Percentiles rank a stretch among this genome's conserved stretches.
Conservation (phyloP, 768 basidiomycete genomes). For the Psilocybe azurescens region DNA sequence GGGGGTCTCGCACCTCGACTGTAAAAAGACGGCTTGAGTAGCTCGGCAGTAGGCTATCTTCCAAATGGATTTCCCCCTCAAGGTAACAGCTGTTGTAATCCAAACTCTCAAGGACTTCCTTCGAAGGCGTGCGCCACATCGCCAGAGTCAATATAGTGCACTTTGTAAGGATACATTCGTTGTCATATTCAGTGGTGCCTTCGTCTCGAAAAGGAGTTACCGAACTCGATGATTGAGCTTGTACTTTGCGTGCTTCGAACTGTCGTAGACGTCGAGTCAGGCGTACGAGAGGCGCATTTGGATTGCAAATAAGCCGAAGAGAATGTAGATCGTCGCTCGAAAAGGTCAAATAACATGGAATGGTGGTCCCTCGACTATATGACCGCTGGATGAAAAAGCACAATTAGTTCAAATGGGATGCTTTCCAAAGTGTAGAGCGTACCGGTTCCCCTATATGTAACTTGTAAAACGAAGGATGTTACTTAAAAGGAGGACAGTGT, state of each 20-base stretch:
- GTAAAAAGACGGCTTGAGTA: slow-evolving; percentile 8
- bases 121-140: slow-evolving; percentile 11
- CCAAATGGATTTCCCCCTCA: slow-evolving; percentile 18
- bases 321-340: slow-evolving; percentile 1
- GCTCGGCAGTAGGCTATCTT: slow-evolving; percentile 8
- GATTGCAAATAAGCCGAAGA: background rate
- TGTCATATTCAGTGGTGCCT: background rate
- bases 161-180: background rate
- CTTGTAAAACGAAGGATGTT: background rate
- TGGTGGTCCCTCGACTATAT: slow-evolving; percentile 8
- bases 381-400: background rate
- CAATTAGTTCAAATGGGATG: background rate
- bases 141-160: slow-evolving; percentile 4
- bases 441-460: slow-evolving; percentile 1
- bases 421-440: background rate
- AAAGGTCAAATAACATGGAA: slow-evolving; percentile 12
- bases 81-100: background rate
- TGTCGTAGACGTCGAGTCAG: slow-evolving; percentile 10
- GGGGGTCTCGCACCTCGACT: slow-evolving; percentile 7
- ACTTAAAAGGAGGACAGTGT: background rate
- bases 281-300: slow-evolving; percentile 4
- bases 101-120: slow-evolving; percentile 6
- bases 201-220: background rate
- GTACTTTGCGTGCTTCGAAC: background rate
- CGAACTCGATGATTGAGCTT: background rate